phyloP scores from a whole-genome alignment of 495 filamentous ascomycete species.

The Trichodelitschia bisporula region DNA sequence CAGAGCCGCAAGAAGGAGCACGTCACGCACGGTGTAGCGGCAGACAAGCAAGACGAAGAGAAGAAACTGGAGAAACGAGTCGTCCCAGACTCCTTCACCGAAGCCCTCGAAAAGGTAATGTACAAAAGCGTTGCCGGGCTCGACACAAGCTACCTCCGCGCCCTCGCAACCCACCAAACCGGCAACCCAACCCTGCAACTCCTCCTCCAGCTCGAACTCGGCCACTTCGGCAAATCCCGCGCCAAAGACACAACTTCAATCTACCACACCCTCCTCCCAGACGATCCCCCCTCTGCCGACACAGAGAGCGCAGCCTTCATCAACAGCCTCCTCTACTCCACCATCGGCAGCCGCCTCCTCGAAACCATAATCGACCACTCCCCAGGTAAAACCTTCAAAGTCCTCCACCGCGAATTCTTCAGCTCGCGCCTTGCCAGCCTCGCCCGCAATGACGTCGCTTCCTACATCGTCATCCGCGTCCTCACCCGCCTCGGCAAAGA shows the following conservation, averaged over 20 bases:
- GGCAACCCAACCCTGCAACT: slow-evolving; percentile 81
- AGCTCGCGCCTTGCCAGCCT: slow-evolving; percentile 48
- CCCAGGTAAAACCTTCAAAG: slow-evolving; percentile 75
- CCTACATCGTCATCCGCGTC: slow-evolving; percentile 56
- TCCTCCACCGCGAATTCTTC: slow-evolving; percentile 49
- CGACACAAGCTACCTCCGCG: slow-evolving; percentile 46
- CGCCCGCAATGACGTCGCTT: slow-evolving; percentile 69
- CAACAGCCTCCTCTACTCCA: slow-evolving; percentile 64
- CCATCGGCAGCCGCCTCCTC: slow-evolving; percentile 67
- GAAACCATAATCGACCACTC: slow-evolving; percentile 60
- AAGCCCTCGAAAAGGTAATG: slow-evolving; percentile 57
- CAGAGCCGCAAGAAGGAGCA: slow-evolving; percentile 81
- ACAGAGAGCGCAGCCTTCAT: slow-evolving; percentile 44
- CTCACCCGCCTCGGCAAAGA: slow-evolving; percentile 66
- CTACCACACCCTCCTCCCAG: slow-evolving; percentile 34
- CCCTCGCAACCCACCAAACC: slow-evolving; percentile 63
- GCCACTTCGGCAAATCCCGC: slow-evolving; percentile 36
- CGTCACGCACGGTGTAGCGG: slow-evolving; percentile 18
- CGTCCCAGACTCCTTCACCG: slow-evolving; percentile 56
- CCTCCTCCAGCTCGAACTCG: slow-evolving; percentile 59
- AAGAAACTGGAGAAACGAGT: slow-evolving; percentile 14
- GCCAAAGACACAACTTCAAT: slow-evolving; percentile 35
- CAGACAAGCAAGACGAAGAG: slow-evolving; percentile 6
- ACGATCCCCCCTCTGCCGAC: slow-evolving; percentile 32
- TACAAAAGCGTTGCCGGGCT: slow-evolving; percentile 41